Evolutionary conservation across 163 green algal species (phyloP), one percentile per base, ranked within the genome.

Genomic region (Picocystis sp.): DNA sequence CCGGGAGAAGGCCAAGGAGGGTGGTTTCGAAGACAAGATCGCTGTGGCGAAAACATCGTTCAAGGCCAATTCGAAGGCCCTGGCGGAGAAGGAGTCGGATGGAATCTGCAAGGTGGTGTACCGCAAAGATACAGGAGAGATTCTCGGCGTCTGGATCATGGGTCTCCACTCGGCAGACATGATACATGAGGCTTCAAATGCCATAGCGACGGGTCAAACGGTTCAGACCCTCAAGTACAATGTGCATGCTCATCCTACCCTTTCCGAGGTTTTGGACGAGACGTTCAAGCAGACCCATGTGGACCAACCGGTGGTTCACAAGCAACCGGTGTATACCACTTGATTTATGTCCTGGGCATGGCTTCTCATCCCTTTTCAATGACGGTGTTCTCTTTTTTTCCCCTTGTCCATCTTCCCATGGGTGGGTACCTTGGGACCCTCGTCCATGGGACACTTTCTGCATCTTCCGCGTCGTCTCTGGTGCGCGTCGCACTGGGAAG

Each of bases 141-240:
- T 99, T 64, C 69, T 96, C 61, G 90, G 90, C 3, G 83, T 94
- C 44, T 84, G 94, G 75, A 94, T 99, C 74, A 84, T 97, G 53
- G 89, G 90, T 35, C 74, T 99, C 50, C 90, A 99, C 63, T 81
- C 87, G 8, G 87, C 90, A 13, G 90, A 99, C 67, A 82, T 97
- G 53, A 97, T 99, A 69, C 90, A 99, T 67, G 90, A 99, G 71
- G 87, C 85, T 25, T 95, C 83, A 51, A 97, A 97, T 65, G 90
- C 90, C 46, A 85, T 99, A 25, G 79, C 83, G 25, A 90, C 71
- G 11, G 68, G 71, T 15, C 78, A 93, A 72, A 91, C 68, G 3
- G 74, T 96, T 21, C 53, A 87, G 71, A 76, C 76, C 69, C 81
- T 98, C 72, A 93, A 93, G 76, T 98, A 96, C 74, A 84, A 82